Conservation (phyloP, 768 basidiomycete species). For the Mycena crocata region DNA sequence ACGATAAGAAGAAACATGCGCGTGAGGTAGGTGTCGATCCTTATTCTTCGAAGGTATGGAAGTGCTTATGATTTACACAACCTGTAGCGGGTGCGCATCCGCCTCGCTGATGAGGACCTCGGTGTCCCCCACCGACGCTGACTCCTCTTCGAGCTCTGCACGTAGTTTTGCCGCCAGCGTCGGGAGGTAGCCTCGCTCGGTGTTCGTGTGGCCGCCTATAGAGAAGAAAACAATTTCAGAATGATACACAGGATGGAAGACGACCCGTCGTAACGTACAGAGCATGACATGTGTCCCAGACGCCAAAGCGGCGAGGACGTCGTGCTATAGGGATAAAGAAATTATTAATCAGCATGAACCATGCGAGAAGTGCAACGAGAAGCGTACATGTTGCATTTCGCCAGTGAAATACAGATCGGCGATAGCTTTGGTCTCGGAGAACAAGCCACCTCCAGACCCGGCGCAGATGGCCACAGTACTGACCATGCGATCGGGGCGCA, state of each 20-base stretch:
- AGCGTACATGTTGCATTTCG: slow-evolving; percentile 87
- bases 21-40: too few species aligned
- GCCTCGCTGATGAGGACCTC: slow-evolving; percentile 78
- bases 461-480: slow-evolving; percentile 89
- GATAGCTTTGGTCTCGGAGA: slow-evolving; percentile 79
- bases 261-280: slow-evolving; percentile 61
- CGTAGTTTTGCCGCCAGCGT: slow-evolving; percentile 74
- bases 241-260: neutral
- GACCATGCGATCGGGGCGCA: slow-evolving; percentile 50
- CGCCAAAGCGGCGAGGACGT: slow-evolving; percentile 85
- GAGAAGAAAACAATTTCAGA: neutral
- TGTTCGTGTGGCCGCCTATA: slow-evolving; percentile 91
- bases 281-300: slow-evolving; percentile 84
- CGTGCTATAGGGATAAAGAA: slow-evolving; percentile 66
- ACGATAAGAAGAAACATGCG: too few species aligned
- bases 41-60: too few species aligned
- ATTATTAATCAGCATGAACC: neutral
- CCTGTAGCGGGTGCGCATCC: slow-evolving; percentile 81
- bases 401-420: too few species aligned
- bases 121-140: slow-evolving; percentile 48
- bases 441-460: slow-evolving; percentile 86
- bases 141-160: slow-evolving; percentile 55
- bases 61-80: too few species aligned
- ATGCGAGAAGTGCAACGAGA: slow-evolving; percentile 21
- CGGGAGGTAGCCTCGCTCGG: slow-evolving; percentile 93